Evolutionary conservation across 2,329 filamentous ascomycete genomes (phyloP).

Genomic region (Paradendryphiella salina): DNA sequence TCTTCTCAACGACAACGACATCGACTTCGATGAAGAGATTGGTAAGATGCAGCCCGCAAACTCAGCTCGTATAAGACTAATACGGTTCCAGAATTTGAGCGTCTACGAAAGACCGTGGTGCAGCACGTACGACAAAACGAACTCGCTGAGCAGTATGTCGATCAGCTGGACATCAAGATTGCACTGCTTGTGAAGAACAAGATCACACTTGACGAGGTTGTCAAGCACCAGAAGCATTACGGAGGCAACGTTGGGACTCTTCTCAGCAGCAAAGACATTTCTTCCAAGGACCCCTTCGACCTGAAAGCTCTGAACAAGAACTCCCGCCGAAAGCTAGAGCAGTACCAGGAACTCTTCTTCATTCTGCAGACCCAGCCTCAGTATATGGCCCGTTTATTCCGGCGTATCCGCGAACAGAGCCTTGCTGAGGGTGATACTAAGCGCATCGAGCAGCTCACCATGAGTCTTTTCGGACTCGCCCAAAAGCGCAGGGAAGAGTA

Average conservation of each 20-base stretch:
- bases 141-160: slow-evolving; percentile 95
- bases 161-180: slow-evolving; percentile 98
- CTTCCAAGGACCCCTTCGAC: slow-evolving; percentile 89
- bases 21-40: slow-evolving; percentile 98
- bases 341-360: slow-evolving; percentile 98
- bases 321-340: slow-evolving; percentile 90
- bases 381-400: slow-evolving; percentile 88
- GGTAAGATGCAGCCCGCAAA: slow-evolving; percentile 36
- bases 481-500: slow-evolving; percentile 97
- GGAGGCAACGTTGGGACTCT: slow-evolving; percentile 85
- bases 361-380: slow-evolving; percentile 94
- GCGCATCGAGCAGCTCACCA: slow-evolving; percentile 87
- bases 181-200: slow-evolving; percentile 98
- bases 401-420: slow-evolving; percentile 77
- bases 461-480: slow-evolving; percentile 95
- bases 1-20: slow-evolving; percentile 94
- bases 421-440: slow-evolving; percentile 91
- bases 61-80: slow-evolving; percentile 18
- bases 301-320: slow-evolving; percentile 97
- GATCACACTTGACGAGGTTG: slow-evolving; percentile 96
- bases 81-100: slow-evolving; percentile 72
- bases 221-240: slow-evolving; percentile 95
- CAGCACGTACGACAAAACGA: slow-evolving; percentile 98
- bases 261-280: slow-evolving; percentile 83
- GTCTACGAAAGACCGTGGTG: slow-evolving; percentile 91